Evolutionary conservation across 2,329 filamentous ascomycete species (phyloP), one percentile per base, ranked within the genome.

Genomic region (Hymenotorrendiella dingleyae): DNA sequence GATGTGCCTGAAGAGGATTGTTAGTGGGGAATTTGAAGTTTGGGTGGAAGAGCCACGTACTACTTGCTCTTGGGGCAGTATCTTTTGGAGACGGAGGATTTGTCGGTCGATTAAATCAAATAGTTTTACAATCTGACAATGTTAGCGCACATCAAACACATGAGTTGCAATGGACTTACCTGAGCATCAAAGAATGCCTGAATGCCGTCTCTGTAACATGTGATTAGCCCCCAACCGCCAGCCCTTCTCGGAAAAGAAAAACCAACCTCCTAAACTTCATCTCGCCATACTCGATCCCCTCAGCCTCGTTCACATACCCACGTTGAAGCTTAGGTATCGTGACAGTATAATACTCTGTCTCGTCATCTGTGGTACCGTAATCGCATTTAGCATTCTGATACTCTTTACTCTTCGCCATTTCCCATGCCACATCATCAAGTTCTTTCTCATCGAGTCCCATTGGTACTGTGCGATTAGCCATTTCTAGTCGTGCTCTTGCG

Each of bases 311-410:
- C 14, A 52, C 56, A 38, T 65, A 64, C 3, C 54, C 49, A 12
- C 57, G 52, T 3, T 56, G 47, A 0, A 67, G 47, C 1, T 53
- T 55, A 3, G 64, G 64, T 7, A 67, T 59, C 1, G 56, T 54
- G 22, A 67, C 60, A 12, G 55, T 60, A 40, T 65, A 66, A 2
- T 60, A 46, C 1, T 58, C 57, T 2, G 62, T 62, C 24, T 64
- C 61, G 40, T 64, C 62, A 5, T 50, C 47, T 10, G 58, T 58
- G 5, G 56, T 52, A 2, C 65, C 65, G 35, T 63, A 64, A 24
- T 65, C 63, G 47, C 66, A 67, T 46, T 68, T 68, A 4, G 61
- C 61, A 20, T 60, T 60, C 29, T 65, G 62, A 40, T 65, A 68
- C 30, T 67, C 60, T 17, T 57, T 57, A 19, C 58, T 60, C 39